Base-by-base conservation (phyloP, 2,329 filamentous ascomycete species). In the Pseudogymnoascus sp. region DNA sequence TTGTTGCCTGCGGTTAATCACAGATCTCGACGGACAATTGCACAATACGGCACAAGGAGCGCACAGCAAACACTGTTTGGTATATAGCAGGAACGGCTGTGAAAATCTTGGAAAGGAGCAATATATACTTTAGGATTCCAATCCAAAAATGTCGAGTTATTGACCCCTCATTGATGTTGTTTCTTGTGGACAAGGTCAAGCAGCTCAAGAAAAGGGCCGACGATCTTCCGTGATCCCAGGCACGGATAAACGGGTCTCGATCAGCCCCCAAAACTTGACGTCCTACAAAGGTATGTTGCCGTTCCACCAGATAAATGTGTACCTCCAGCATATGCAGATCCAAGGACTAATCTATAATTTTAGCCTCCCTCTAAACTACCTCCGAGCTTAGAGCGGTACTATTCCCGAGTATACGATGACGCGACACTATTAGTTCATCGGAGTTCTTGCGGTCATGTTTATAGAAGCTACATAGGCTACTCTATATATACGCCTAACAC, bases 1-100 rank as follows among this genome's bases (percentile, higher is more conserved):
- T 55, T 19, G 49, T 35, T 55, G 28, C 49, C 49, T 55, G 25
- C 49, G 49, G 49, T 55, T 55, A 55, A 33, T 55, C 49, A 55
- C 28, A 33, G 49, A 22, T 35, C 49, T 55, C 16, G 28, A 55
- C 28, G 28, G 16, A 22, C 6, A 25, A n/a, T 35, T 35, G 49
- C 28, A 22, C 16, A 19, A 22, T 33, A 22, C n/a, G 22, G 49
- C 16, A 33, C 28, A 55, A 35, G 49, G n/a, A 22, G 28, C 16
- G 49, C 49, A 22, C n/a, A 55, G 16, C 8, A 55, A 35, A 55
- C 25, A 52, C 28, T 35, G 28, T 19, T 30, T 30, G 45, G 45
- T 55, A 33, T 55, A 55, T 35, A 35, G 25, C 25, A 55, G 19
- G 16, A 55, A 35, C 16, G 11, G 28, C 9, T 14, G 49, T 55